These are phyloP conservation scores for Pseudozyma pruni DNA, from an alignment of 1,284 basidiomycete species.

Conservation along the genomic window DNA sequence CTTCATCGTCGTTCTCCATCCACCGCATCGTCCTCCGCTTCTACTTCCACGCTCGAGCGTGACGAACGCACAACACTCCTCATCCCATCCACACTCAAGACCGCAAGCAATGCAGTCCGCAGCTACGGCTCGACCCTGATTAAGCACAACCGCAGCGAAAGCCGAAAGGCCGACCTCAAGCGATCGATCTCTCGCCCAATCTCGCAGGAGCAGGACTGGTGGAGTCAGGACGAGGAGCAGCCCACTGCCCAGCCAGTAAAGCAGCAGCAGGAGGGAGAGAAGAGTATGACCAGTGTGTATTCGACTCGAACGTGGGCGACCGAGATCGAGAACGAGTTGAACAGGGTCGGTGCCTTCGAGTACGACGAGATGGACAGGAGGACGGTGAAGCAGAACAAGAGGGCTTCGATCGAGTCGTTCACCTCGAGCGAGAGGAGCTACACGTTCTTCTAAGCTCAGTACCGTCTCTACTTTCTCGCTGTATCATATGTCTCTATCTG, in stretches of 20 bases:
- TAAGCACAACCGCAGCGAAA: constrained; percentile 1
- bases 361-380: constrained; percentile 6
- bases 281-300: constrained; percentile 14
- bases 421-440: constrained; percentile 17
- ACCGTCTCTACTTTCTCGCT: neutral
- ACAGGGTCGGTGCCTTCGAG: constrained; percentile 9
- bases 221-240: neutral
- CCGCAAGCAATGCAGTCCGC: neutral
- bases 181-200: constrained; percentile 19
- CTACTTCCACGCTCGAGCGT: neutral
- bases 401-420: constrained; percentile 11
- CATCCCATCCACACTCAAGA: neutral
- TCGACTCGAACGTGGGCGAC: constrained; percentile 9
- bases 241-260: too few relatives aligned
- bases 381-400: too few relatives aligned
- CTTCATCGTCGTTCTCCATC: constrained; percentile 2
- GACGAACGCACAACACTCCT: constrained; percentile 11
- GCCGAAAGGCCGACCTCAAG: constrained; percentile 10
- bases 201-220: neutral
- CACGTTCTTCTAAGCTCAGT: constrained; percentile 15
- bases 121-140: constrained; percentile 15
- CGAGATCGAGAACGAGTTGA: constrained; percentile 1
- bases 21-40: constrained; percentile 1
- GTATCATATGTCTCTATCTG: constrained; percentile 2
- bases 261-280: neutral